A percentile compares a stretch with the other conserved stretches of the same genome.
Conservation (phyloP, 2,329 filamentous ascomycete genomes). For the Botryosphaeria dothidea region DNA sequence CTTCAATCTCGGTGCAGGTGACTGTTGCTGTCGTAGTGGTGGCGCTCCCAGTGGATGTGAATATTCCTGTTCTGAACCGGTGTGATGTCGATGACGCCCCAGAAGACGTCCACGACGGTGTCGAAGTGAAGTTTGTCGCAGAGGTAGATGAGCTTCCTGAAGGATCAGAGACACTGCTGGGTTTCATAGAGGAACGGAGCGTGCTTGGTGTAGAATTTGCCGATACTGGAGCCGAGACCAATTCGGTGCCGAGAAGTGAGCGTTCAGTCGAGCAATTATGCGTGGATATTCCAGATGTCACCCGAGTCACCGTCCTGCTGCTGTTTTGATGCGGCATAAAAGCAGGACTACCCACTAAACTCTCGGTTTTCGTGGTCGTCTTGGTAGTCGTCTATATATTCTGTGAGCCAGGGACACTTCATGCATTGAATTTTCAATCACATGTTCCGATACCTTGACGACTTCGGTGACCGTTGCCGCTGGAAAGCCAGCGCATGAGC, state of each 20-base stretch:
- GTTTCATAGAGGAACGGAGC: no score
- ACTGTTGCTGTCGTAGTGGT: neutral
- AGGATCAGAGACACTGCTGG: neutral
- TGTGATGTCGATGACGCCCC: neutral
- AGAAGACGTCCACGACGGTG: no score
- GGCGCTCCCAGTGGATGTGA: neutral
- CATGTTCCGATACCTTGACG: neutral
- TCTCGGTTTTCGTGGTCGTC: no score
- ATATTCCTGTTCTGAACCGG: neutral
- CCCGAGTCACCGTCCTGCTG: no score
- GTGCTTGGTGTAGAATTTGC: neutral
- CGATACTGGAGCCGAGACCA: no score
- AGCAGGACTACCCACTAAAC: no score
- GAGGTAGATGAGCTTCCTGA: neutral
- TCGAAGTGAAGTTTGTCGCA: neutral
- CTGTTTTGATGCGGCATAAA: no score
- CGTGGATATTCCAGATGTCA: no score
- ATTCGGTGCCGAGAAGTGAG: no score
- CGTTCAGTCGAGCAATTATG: no score
- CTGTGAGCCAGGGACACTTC: neutral
- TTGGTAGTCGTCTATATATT: neutral
- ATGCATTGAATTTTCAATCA: no score
- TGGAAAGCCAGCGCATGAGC: conserved; percentile 13
- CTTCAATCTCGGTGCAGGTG: neutral
- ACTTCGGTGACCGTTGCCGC: neutral